These are phyloP conservation scores for Apiospora koreana DNA, from an alignment of 2,329 filamentous ascomycete species.

Conservation along the genomic window DNA sequence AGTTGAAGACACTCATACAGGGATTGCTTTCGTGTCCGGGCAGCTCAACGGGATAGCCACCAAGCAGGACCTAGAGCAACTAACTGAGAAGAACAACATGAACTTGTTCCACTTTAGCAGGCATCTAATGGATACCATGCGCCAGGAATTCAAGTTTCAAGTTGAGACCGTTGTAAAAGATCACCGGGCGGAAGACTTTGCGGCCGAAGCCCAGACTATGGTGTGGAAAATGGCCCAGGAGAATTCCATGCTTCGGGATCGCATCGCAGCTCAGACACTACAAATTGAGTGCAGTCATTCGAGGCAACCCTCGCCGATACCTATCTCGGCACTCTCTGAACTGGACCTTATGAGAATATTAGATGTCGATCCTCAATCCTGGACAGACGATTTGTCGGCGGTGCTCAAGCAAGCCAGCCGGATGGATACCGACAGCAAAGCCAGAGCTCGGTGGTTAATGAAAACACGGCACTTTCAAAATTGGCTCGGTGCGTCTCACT, in stretches of 20 bases:
- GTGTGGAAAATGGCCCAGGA: not conserved
- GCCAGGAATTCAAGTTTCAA: not conserved
- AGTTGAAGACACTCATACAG: not conserved
- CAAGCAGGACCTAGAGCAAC: not conserved
- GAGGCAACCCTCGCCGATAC: not conserved
- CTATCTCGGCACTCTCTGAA: not conserved
- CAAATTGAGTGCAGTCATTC: not conserved
- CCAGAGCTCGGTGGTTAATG: slow-evolving; percentile 16
- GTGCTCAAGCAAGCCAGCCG: slow-evolving; percentile 14
- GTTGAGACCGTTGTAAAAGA: not conserved
- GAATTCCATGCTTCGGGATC: not conserved
- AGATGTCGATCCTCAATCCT: not conserved
- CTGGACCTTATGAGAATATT: not conserved
- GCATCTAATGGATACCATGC: not conserved
- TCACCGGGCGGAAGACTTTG: not conserved
- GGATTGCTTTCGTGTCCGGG: not conserved
- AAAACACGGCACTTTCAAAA: slow-evolving; percentile 9
- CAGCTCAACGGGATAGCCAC: not conserved
- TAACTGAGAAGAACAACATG: not conserved
- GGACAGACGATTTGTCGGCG: slow-evolving; percentile 7
- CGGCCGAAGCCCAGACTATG: not conserved
- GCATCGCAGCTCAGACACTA: not conserved
- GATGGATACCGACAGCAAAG: not conserved
- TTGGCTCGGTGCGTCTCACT: not conserved
- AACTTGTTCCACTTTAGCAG: not conserved